Percentiles rank a stretch among this genome's conserved stretches.
phyloP scores from a whole-genome alignment of 495 filamentous ascomycete genomes.

The Penicillium paradoxum region DNA sequence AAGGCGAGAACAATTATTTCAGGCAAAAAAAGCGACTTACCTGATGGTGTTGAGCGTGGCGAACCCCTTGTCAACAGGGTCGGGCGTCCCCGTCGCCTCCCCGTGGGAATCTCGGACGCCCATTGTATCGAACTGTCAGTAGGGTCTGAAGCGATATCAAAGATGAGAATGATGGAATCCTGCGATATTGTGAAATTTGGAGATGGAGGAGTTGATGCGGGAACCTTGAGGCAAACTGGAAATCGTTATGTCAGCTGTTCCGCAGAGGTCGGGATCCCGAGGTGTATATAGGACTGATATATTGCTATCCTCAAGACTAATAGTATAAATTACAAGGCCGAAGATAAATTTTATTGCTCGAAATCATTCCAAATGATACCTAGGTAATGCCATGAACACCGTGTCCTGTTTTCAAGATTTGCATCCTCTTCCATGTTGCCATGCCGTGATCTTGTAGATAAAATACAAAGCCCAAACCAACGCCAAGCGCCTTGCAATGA shows the following conservation, averaged over 20 bases:
- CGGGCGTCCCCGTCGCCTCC: slow-evolving; percentile 52
- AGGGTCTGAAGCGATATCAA: not conserved
- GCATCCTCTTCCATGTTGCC: not conserved
- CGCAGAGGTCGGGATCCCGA: not conserved
- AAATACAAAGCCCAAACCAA: slow-evolving; percentile 5
- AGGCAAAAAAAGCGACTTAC: slow-evolving; percentile 38
- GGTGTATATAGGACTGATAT: not conserved
- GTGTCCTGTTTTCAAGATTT: not conserved
- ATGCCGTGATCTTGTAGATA: not conserved
- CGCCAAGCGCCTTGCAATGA: slow-evolving; percentile 23
- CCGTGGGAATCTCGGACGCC: slow-evolving; percentile 44
- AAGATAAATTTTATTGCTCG: not conserved
- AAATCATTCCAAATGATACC: not conserved
- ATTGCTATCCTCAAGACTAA: not conserved
- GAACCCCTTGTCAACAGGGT: slow-evolving; percentile 67
- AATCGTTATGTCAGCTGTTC: not conserved
- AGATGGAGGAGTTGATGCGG: slow-evolving; percentile 1
- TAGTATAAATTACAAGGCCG: not conserved
- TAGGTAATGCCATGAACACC: not conserved
- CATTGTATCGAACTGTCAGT: slow-evolving; percentile 29
- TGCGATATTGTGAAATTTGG: slow-evolving; percentile 18
- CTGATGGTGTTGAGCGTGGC: slow-evolving; percentile 74
- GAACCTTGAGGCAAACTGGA: slow-evolving; percentile 5
- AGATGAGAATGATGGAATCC: slow-evolving; percentile 26
- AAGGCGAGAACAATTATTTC: not conserved